Evolutionary conservation across 2,329 filamentous ascomycete species (phyloP), one percentile per base, ranked within the genome.

Genomic region (Corniculantispora saksenae): DNA sequence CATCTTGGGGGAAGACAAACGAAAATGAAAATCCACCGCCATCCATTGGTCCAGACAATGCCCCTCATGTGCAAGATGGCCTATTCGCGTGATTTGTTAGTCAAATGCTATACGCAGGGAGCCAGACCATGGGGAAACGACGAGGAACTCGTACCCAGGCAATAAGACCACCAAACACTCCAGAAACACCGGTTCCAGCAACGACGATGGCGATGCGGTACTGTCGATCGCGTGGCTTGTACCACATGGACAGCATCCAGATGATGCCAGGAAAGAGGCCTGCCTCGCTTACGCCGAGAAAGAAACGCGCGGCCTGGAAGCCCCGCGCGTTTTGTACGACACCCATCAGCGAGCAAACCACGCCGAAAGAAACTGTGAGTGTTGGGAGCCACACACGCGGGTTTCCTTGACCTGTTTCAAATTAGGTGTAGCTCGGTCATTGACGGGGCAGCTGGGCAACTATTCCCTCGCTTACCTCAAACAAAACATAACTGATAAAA

Each of bases 181-280:
- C 78, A 21, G 74, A 79, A 15, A 81, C 69, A 3, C 78, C 72
- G 1, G 78, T 79, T 25, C 77, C 79, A 68, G 75, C 76, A 71
- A 81, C 81, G 69, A 81, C 79, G 57, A 79, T 71, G 61, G 75
- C 79, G 67, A 81, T 76, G 62, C 82, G 80, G 69, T 76, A 77
- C 69, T 84, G 81, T 45, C 82, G 78, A 70, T 84, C 82, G 67
- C 81, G 77, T 29, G 81, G 75, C 63, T 78, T 79, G 71, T 85
- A 84, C 71, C 82, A 84, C 71, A 79, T 80, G 21, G 80, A 81
- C 0, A 80, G 80, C 27, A 83, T 71, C 69, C 82, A 82, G 35
- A 82, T 75, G 65, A 80, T 79, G 13, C 72, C 73, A 2, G 72
- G 72, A 1, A 74, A 66, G 2, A 79, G 69, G 25, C 77, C 78